These are phyloP conservation scores for Oryza nivara DNA, from an alignment of 176 grass and related monocot genomes.

Conservation along the genomic window DNA sequence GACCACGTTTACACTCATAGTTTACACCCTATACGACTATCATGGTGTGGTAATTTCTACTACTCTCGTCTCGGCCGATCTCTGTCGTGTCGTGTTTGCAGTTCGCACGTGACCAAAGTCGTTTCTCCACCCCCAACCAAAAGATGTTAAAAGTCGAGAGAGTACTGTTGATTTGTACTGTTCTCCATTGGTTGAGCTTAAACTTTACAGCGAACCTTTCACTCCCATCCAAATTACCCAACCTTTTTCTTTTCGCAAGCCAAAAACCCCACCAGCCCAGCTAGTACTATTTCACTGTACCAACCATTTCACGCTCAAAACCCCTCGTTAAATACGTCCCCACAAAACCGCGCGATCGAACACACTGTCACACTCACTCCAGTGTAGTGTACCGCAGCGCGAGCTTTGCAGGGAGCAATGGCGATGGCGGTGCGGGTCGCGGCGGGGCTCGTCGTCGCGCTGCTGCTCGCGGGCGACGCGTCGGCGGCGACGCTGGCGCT, in stretches of 20 bases:
- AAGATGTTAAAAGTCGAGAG: neutral
- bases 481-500: slow-evolving; percentile 71
- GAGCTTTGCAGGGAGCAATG: neutral
- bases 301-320: neutral
- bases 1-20: too few relatives aligned
- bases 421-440: neutral
- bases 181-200: neutral
- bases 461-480: slow-evolving; percentile 34
- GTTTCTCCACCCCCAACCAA: neutral
- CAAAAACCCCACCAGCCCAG: neutral
- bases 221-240: neutral
- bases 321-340: slow-evolving; percentile 35
- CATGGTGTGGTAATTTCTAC: too few relatives aligned
- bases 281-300: neutral
- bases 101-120: neutral
- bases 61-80: neutral
- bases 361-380: neutral
- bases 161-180: neutral
- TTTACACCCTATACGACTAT: too few relatives aligned
- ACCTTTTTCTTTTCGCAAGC: neutral
- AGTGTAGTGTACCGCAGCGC: neutral
- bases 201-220: slow-evolving; percentile 7
- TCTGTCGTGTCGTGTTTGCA: neutral
- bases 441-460: neutral
- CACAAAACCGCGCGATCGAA: neutral